Conservation (phyloP, 2,329 filamentous ascomycete species). For the Venturia asperata region DNA sequence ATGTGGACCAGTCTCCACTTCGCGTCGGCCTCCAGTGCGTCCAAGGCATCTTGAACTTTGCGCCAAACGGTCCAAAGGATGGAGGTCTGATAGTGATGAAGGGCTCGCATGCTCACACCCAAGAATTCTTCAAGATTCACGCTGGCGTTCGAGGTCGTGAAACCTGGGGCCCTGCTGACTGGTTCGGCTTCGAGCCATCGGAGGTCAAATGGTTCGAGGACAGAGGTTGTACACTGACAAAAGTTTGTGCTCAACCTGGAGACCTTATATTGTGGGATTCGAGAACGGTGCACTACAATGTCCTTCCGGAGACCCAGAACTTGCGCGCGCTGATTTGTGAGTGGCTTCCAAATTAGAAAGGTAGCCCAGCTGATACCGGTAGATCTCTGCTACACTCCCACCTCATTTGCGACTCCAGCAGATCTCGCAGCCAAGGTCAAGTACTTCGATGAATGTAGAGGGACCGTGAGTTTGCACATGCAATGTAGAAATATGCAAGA, state of each 20-base stretch:
- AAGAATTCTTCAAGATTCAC: constrained; percentile 39
- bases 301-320: background rate
- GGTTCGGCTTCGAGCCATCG: constrained; percentile 38
- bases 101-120: constrained; percentile 36
- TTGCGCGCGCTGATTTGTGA: constrained; percentile 1
- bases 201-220: constrained; percentile 27
- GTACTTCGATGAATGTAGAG: background rate
- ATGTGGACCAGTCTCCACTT: constrained; percentile 38
- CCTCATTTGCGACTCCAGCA: background rate
- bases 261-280: constrained; percentile 15
- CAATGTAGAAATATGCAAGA: background rate
- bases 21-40: constrained; percentile 38
- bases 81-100: constrained; percentile 42
- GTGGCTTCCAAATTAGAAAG: background rate
- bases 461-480: background rate
- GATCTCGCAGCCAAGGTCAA: background rate
- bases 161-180: constrained; percentile 28
- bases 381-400: background rate
- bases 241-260: constrained; percentile 16
- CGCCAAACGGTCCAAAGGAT: constrained; percentile 41
- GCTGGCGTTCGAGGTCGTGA: constrained; percentile 27
- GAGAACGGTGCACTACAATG: constrained; percentile 12
- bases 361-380: background rate
- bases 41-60: constrained; percentile 41
- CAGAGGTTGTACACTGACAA: constrained; percentile 7